These are phyloP conservation scores for Fusarium anguioides DNA, from an alignment of 2,329 filamentous ascomycete genomes.

Conservation along the genomic window DNA sequence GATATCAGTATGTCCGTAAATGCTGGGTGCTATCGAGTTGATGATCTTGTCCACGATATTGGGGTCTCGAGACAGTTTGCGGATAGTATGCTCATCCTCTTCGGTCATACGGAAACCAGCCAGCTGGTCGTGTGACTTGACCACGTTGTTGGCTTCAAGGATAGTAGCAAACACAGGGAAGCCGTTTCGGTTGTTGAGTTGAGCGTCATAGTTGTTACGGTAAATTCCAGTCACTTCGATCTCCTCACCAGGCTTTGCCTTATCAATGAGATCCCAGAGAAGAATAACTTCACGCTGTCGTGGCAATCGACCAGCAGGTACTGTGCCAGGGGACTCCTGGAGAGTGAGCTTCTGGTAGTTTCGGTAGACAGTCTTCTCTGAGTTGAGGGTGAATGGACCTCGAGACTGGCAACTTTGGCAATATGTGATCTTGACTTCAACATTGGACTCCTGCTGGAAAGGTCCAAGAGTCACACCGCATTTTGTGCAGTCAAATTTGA, in stretches of 20 bases:
- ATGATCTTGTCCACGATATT: constrained; percentile 94
- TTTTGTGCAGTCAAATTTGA: constrained; percentile 97
- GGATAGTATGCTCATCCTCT: constrained; percentile 92
- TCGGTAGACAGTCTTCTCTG: constrained; percentile 96
- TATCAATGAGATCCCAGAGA: constrained; percentile 96
- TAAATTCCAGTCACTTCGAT: constrained; percentile 98
- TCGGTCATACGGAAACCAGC: constrained; percentile 96
- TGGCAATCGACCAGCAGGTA: constrained; percentile 93
- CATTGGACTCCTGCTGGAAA: constrained; percentile 96
- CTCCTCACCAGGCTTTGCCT: constrained; percentile 95
- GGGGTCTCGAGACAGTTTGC: constrained; percentile 86
- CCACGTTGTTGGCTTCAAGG: constrained; percentile 94
- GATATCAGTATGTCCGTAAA: constrained; percentile 96
- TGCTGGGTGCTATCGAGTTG: constrained; percentile 93
- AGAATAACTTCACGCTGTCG: constrained; percentile 94
- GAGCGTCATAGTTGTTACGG: constrained; percentile 97
- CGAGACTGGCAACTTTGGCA: constrained; percentile 97
- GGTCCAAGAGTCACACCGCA: constrained; percentile 92
- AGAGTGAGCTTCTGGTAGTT: constrained; percentile 99
- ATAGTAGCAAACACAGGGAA: constrained; percentile 99
- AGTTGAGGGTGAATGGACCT: constrained; percentile 94
- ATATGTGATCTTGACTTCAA: constrained; percentile 95
- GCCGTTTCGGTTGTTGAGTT: constrained; percentile 97
- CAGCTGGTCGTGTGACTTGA: constrained; percentile 97
- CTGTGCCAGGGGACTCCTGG: constrained; percentile 96